Conservation (phyloP, 192 early-diverging fungal species). For the Entomortierella beljakovae region DNA sequence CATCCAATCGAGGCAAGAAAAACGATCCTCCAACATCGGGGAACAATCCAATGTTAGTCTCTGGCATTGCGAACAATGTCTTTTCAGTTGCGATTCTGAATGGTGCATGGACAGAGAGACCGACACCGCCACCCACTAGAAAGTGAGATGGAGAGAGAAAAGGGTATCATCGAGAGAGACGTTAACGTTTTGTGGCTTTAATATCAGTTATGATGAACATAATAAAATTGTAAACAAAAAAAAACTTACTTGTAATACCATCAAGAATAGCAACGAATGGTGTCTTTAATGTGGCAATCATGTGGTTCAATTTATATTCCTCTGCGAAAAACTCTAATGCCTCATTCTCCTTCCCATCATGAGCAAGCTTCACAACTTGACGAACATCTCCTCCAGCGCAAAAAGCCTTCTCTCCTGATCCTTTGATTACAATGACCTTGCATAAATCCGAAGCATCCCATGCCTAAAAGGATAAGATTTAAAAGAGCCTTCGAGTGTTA, state of each 20-base stretch:
- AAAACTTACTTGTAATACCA: slow-evolving; percentile 80
- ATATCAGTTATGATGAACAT: not conserved
- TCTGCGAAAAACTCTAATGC: slow-evolving; percentile 88
- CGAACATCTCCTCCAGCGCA: slow-evolving; percentile 92
- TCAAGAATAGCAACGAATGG: slow-evolving; percentile 91
- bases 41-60: slow-evolving; percentile 95
- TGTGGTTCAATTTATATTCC: slow-evolving; percentile 94
- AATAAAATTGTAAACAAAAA: not conserved
- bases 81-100: slow-evolving; percentile 98
- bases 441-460: slow-evolving; percentile 91
- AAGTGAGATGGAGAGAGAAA: not conserved
- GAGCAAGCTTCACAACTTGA: slow-evolving; percentile 61
- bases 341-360: slow-evolving; percentile 33
- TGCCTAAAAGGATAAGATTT: slow-evolving; percentile 57
- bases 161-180: not conserved
- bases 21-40: slow-evolving; percentile 97
- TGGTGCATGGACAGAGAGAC: slow-evolving; percentile 93
- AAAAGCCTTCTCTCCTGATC: slow-evolving; percentile 80
- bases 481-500: not conserved
- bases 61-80: slow-evolving; percentile 97
- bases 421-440: slow-evolving; percentile 89
- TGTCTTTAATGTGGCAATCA: slow-evolving; percentile 88
- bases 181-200: not conserved
- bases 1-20: slow-evolving; percentile 95
- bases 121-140: slow-evolving; percentile 97